Percentiles rank a stretch among this genome's conserved stretches.
Conservation (phyloP, 2,329 filamentous ascomycete genomes). For the Neopestalotiopsis rosae region DNA sequence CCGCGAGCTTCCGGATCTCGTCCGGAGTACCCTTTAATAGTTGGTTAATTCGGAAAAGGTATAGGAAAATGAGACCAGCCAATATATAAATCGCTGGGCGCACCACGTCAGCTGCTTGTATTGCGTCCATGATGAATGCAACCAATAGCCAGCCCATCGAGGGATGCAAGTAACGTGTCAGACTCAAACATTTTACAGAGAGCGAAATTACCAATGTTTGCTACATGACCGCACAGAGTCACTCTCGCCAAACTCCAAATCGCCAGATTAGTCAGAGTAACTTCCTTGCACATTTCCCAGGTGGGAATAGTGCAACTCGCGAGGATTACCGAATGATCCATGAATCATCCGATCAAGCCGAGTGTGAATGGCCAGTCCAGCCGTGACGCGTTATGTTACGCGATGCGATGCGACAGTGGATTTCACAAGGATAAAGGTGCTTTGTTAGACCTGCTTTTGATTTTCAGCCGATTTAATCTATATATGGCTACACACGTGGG, state of each 20-base stretch:
- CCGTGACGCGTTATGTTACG: too few relatives aligned
- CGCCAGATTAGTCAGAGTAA: too few relatives aligned
- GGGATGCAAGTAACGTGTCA: background rate
- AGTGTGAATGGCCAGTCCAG: too few relatives aligned
- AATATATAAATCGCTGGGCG: background rate
- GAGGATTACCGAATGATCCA: too few relatives aligned
- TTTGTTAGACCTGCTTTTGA: background rate
- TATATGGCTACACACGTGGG: background rate
- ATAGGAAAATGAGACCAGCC: constrained; percentile 28
- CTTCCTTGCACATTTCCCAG: background rate
- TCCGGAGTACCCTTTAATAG: constrained; percentile 42
- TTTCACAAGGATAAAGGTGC: background rate
- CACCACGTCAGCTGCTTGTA: background rate
- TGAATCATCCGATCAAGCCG: too few relatives aligned
- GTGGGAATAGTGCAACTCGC: background rate
- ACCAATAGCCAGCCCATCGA: background rate
- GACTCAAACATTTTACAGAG: background rate
- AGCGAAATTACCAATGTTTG: background rate
- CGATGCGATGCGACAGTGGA: background rate
- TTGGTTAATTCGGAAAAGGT: constrained; percentile 43
- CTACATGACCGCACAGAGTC: background rate
- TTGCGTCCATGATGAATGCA: background rate
- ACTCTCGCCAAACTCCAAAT: background rate
- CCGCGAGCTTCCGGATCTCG: constrained; percentile 37
- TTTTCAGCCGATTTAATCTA: background rate